Percentiles rank a stretch among this genome's conserved stretches.
Evolutionary conservation across 805 yeast genomes (phyloP).

Genomic region (Brettanomyces naardenensis): DNA sequence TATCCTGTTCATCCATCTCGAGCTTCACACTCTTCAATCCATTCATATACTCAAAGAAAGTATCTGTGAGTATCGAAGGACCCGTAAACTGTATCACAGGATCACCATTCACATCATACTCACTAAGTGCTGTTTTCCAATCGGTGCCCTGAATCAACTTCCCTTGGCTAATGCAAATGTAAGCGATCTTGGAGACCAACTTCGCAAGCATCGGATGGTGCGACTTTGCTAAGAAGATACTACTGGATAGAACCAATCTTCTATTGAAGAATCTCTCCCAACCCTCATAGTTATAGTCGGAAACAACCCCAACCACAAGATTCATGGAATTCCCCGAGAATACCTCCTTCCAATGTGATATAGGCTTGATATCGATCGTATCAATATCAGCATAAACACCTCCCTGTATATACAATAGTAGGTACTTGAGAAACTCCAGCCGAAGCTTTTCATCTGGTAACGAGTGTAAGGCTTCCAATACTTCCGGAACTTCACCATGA

Average conservation of each 20-base stretch:
- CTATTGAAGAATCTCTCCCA: conserved; percentile 27
- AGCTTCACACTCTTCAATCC: conserved; percentile 14
- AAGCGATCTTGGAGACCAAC: conserved; percentile 25
- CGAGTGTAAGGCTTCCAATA: conserved; percentile 39
- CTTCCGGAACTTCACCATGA: conserved; percentile 36
- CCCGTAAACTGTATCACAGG: conserved; percentile 27
- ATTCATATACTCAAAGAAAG: conserved; percentile 24
- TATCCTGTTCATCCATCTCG: conserved; percentile 3
- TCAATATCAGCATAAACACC: conserved; percentile 62
- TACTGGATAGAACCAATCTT: conserved; percentile 23
- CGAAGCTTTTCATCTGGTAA: conserved; percentile 44
- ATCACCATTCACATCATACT: conserved; percentile 27
- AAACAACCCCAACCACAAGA: conserved; percentile 22
- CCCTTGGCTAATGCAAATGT: conserved; percentile 19
- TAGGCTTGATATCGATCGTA: conserved; percentile 44
- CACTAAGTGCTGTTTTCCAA: conserved; percentile 23
- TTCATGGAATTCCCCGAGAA: conserved; percentile 8
- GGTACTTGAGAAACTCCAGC: conserved; percentile 50
- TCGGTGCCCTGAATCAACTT: conserved; percentile 17
- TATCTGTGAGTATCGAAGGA: conserved; percentile 28
- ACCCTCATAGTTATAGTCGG: conserved; percentile 24
- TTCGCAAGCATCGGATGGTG: conserved; percentile 29
- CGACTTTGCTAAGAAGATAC: conserved; percentile 22
- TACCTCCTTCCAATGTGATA: conserved; percentile 21
- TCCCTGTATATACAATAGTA: conserved; percentile 43